Conservation (phyloP, 1,284 basidiomycete genomes). For the Golubevia sp. region DNA sequence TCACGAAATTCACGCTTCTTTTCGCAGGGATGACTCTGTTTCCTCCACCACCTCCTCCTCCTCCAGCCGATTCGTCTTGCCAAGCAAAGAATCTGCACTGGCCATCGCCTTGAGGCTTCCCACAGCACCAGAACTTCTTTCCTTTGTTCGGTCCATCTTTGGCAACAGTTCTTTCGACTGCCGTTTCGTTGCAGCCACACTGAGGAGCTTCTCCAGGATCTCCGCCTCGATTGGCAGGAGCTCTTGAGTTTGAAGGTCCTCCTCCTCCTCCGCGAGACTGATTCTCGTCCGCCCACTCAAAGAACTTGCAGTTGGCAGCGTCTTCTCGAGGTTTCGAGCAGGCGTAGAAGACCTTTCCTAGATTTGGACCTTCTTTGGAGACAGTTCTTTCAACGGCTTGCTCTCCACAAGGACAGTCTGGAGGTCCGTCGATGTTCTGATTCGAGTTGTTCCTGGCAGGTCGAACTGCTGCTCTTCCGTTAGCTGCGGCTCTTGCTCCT, state of each 20-base stretch:
- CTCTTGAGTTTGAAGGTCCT: background rate
- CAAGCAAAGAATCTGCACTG: conserved; percentile 40
- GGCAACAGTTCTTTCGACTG: conserved; percentile 17
- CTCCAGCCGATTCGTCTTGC: conserved; percentile 11
- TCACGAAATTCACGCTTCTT: background rate
- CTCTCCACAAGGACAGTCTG: conserved; percentile 30
- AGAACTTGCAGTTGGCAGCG: conserved; percentile 26
- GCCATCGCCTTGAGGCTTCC: conserved; percentile 18
- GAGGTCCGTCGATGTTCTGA: background rate
- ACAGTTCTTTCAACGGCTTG: conserved; percentile 19
- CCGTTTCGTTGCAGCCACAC: conserved; percentile 32
- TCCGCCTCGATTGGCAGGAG: background rate
- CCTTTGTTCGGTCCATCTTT: conserved; percentile 36
- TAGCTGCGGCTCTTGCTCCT: no score
- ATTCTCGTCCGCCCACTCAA: conserved; percentile 40
- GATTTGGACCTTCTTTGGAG: conserved; percentile 26
- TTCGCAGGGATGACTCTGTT: background rate
- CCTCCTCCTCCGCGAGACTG: no score
- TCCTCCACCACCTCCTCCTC: background rate
- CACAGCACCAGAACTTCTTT: conserved; percentile 23
- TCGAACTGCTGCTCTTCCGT: no score
- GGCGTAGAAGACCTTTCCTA: conserved; percentile 26
- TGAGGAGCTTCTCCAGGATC: background rate
- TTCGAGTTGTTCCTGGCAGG: background rate
- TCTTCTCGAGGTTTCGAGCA: conserved; percentile 26